Conservation (phyloP, 441 rosid genomes). For the Biscutella laevigata region DNA sequence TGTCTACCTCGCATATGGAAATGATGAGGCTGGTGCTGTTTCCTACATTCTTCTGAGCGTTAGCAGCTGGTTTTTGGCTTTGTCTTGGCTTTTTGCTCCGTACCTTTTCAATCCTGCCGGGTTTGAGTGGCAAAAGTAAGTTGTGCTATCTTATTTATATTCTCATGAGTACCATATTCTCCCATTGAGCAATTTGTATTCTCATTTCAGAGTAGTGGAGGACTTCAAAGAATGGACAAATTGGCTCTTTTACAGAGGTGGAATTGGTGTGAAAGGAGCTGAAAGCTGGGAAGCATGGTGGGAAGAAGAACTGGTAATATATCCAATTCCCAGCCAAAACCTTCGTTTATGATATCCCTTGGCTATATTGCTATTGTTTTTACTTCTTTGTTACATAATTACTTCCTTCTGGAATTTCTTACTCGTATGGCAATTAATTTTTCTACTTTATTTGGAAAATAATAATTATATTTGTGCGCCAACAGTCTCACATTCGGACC, state of each 20-base stretch:
- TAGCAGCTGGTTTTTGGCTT: slow-evolving; percentile 99
- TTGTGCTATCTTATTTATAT: slow-evolving; percentile 14
- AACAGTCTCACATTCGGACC: slow-evolving; percentile 84
- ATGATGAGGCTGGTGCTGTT: slow-evolving; percentile 66
- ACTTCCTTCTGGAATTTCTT: too few relatives aligned
- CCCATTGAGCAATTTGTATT: slow-evolving; percentile 14
- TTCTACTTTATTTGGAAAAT: not conserved
- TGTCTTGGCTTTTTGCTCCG: slow-evolving; percentile 97
- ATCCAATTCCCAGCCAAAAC: too few relatives aligned
- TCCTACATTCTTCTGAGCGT: slow-evolving; percentile 77
- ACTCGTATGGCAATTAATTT: not conserved
- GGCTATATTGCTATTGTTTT: too few relatives aligned
- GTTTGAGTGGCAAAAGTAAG: slow-evolving; percentile 99
- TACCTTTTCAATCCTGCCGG: slow-evolving; percentile 97
- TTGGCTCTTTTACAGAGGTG: slow-evolving; percentile 99
- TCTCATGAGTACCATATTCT: slow-evolving; percentile 1
- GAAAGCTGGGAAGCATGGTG: slow-evolving; percentile 99
- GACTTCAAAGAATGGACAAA: slow-evolving; percentile 99
- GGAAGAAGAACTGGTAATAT: slow-evolving; percentile 99
- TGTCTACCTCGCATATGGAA: slow-evolving; percentile 85
- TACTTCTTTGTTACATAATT: too few relatives aligned
- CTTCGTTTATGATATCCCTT: too few relatives aligned
- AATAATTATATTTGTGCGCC: slow-evolving; percentile 4
- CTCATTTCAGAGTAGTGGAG: slow-evolving; percentile 68
- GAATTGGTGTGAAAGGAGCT: slow-evolving; percentile 97